Base-by-base conservation (phyloP, 441 rosid species). In the Francoa sonchifolia region DNA sequence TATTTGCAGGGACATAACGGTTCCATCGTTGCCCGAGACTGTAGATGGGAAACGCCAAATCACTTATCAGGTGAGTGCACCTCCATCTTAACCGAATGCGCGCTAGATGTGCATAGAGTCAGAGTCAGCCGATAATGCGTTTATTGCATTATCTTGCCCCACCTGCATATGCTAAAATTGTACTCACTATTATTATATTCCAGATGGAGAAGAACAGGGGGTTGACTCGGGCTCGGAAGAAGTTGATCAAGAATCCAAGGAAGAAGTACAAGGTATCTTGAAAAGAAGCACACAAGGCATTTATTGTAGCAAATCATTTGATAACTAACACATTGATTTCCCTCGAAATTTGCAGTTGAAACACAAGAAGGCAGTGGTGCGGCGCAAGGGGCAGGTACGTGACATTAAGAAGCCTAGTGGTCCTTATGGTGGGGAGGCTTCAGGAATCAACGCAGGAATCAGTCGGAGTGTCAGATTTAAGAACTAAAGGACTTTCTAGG, bases 171-270 rank as follows among this genome's bases (percentile, higher is more conserved):
- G n/a, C n/a, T n/a, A n/a, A n/a, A n/a, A n/a, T n/a, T n/a, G n/a
- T n/a, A n/a, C n/a, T n/a, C n/a, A n/a, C 37, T 48, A 17, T 19
- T 14, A 31, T 36, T 33, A 52, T 35, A 3, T 13, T 10, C 31
- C 64, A 79, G 96, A 90, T 90, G 29, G 65, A 65, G 56, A 65
- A 61, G 55, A 82, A 85, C 58, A 72, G 72, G 65, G 98, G 98
- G 47, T 61, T 82, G 55, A 80, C 87, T 9, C 73, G 76, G 16
- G 39, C 55, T 2, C 82, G 87, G 31, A 80, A 72, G 68, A 85
- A 69, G 69, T 58, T 57, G 11, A 30, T 5, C 4, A 90, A 85
- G 46, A 73, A 90, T 58, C 88, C 93, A 1, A 74, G 95, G 58
- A 82, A 82, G 83, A 90, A 90, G 44, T 76, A 85, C 71, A 65